These are phyloP conservation scores for Aspergillus fumigatiaffinis DNA, from an alignment of 2,329 filamentous ascomycete genomes.

Conservation along the genomic window DNA sequence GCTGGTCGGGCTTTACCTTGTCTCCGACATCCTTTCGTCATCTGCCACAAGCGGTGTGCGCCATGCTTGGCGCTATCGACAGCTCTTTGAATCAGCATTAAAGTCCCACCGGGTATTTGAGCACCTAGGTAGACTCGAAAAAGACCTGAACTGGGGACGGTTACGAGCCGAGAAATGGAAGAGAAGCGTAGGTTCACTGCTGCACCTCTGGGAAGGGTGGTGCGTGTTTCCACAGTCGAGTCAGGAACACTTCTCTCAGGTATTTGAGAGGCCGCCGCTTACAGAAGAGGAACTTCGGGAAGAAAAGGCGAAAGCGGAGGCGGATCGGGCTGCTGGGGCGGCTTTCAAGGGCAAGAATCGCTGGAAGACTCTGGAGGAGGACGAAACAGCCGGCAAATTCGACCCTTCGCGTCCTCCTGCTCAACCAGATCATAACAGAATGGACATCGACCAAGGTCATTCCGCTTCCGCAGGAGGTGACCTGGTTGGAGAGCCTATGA, in stretches of 20 bases:
- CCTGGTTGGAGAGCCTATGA: slow-evolving; percentile 40
- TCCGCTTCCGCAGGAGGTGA: slow-evolving; percentile 40
- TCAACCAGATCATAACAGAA: slow-evolving; percentile 24
- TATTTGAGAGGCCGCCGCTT: slow-evolving; percentile 68
- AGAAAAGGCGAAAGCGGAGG: slow-evolving; percentile 42
- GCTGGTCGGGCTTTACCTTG: slow-evolving; percentile 75
- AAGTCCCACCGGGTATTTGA: slow-evolving; percentile 68
- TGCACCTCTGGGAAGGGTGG: slow-evolving; percentile 65
- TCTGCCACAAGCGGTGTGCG: slow-evolving; percentile 71
- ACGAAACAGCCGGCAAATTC: slow-evolving; percentile 28
- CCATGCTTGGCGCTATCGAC: slow-evolving; percentile 81
- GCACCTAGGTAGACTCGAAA: slow-evolving; percentile 68
- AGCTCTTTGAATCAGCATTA: slow-evolving; percentile 72
- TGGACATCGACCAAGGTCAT: slow-evolving; percentile 30
- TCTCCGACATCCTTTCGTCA: slow-evolving; percentile 75
- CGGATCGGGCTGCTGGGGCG: slow-evolving; percentile 33
- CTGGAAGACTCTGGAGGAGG: slow-evolving; percentile 47
- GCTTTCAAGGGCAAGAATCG: slow-evolving; percentile 42
- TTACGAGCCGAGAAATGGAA: slow-evolving; percentile 82
- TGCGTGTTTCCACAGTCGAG: slow-evolving; percentile 68
- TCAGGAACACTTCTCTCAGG: slow-evolving; percentile 65
- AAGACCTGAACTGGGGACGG: slow-evolving; percentile 71
- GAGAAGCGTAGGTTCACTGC: slow-evolving; percentile 64
- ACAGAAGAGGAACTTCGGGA: slow-evolving; percentile 43
- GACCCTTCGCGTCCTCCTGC: slow-evolving; percentile 22